A percentile compares a stretch with the other conserved stretches of the same genome.
Conservation (phyloP, 2,329 filamentous ascomycete genomes). For the Ophiostoma fasciatum region DNA sequence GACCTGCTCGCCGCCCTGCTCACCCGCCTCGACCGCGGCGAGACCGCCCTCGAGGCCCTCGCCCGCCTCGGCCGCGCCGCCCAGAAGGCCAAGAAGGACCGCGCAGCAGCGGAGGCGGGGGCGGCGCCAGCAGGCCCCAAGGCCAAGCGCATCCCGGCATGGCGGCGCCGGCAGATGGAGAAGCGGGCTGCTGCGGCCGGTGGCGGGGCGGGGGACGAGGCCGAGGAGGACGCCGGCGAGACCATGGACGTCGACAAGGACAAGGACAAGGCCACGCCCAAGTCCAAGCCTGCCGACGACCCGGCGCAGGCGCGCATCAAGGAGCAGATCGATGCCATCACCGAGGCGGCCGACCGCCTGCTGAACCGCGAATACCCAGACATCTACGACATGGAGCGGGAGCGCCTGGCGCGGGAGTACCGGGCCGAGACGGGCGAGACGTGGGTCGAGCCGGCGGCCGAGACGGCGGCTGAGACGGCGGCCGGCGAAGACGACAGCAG, state of each 20-base stretch:
- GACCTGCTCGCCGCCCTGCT: constrained; percentile 68
- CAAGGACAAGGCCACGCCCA: constrained; percentile 31
- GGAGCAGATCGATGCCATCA: constrained; percentile 65
- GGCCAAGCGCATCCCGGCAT: constrained; percentile 41
- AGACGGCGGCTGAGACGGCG: no score
- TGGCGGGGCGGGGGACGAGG: constrained; percentile 20
- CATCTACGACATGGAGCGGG: constrained; percentile 83
- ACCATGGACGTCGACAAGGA: constrained; percentile 70
- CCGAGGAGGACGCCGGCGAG: constrained; percentile 24
- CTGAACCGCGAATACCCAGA: constrained; percentile 71
- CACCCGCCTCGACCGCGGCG: constrained; percentile 55
- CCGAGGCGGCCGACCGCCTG: constrained; percentile 77
- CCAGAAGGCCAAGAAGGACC: constrained; percentile 30
- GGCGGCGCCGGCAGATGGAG: no score
- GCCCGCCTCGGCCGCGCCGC: constrained; percentile 56
- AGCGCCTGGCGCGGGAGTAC: constrained; percentile 71
- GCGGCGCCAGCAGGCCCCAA: no score
- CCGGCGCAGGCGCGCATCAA: constrained; percentile 55
- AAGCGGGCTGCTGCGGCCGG: constrained; percentile 19
- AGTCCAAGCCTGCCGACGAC: constrained; percentile 40
- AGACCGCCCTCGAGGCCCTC: constrained; percentile 79
- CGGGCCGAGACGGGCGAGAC: constrained; percentile 72
- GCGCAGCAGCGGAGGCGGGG: no score
- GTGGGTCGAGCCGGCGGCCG: constrained; percentile 47
- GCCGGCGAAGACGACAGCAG: constrained; percentile 12